Conservation (phyloP, 345 rosid genomes). For the Garcia nutans region DNA sequence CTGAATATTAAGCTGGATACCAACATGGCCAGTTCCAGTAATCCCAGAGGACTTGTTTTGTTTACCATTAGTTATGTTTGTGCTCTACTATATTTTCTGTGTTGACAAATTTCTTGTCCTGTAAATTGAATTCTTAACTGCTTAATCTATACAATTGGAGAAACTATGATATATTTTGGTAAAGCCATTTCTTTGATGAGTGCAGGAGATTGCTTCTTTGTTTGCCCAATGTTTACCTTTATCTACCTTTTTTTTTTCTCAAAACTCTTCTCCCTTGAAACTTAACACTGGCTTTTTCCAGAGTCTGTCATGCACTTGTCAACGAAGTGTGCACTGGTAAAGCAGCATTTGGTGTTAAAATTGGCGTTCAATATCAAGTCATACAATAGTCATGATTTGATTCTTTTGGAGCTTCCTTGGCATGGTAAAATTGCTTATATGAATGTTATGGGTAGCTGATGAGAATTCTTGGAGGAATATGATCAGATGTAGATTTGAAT, state of each 20-base stretch:
- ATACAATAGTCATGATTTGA: background rate
- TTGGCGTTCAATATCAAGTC: background rate
- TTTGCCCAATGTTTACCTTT: background rate
- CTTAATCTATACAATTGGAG: background rate
- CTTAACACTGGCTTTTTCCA: background rate
- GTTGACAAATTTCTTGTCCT: background rate
- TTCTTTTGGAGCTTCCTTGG: background rate
- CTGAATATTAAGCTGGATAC: background rate
- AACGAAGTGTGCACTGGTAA: background rate
- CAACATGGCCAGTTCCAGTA: background rate
- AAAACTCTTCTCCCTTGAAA: background rate
- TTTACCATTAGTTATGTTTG: background rate
- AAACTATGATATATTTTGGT: background rate
- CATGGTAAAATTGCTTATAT: background rate
- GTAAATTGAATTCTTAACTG: background rate
- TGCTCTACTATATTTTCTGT: background rate
- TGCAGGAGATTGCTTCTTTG: background rate
- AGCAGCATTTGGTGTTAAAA: background rate
- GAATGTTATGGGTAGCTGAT: background rate
- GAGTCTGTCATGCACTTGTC: background rate
- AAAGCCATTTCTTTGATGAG: background rate
- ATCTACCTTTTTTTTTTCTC: background rate
- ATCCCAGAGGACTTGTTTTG: background rate
- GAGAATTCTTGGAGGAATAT: background rate
- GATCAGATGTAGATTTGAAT: background rate